Base-by-base conservation (phyloP, 208 protist species). In the Crithidia mellificae region DNA sequence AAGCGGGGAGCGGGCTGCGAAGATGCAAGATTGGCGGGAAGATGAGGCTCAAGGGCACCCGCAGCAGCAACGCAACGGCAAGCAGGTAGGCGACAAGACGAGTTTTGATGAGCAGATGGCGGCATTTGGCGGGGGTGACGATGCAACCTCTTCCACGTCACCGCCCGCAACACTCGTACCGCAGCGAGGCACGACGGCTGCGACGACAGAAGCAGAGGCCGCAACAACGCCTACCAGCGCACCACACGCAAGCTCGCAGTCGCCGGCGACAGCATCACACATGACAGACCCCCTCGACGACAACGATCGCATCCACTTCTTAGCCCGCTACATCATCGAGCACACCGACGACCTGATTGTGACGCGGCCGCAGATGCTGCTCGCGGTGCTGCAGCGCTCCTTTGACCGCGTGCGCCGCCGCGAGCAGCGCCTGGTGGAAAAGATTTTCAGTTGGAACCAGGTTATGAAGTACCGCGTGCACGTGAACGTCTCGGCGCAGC, bases 381-480 rank as follows among this genome's bases (percentile, higher is more conserved):
- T 77, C 24, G 61, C 72, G 2, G 41, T 57, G 29, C 54, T 81
- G 69, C 69, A 85, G 63, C 39, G 58, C 30, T 61, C 63, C 24
- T 63, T 77, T 27, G 44, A 69, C 55, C 41, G 38, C 4, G 29
- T 83, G 12, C 71, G 81, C 6, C 41, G 30, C 14, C 36, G 62
- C 7, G 53, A 82, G 46, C 59, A 62, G 34, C 55, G 50, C 15
- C 62, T 83, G 0, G 65, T 66, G 14, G 69, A 72, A 22, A 74
- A 72, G 55, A 32, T 81, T 1, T 86, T 86, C 55, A 72, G 76
- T 27, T 53, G 57, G 15, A 12, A 29, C 2, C 81, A 86, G 67
- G 61, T 63, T 11, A 62, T 67, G 54, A 86, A 86, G 73, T 86
- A 86, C 54, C 74, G 69, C n/a, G 49, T 86, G 17, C 77, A 83